Evolutionary conservation across 2,329 filamentous ascomycete species (phyloP), one percentile per base, ranked within the genome.

Genomic region (Acrodontium crateriforme): DNA sequence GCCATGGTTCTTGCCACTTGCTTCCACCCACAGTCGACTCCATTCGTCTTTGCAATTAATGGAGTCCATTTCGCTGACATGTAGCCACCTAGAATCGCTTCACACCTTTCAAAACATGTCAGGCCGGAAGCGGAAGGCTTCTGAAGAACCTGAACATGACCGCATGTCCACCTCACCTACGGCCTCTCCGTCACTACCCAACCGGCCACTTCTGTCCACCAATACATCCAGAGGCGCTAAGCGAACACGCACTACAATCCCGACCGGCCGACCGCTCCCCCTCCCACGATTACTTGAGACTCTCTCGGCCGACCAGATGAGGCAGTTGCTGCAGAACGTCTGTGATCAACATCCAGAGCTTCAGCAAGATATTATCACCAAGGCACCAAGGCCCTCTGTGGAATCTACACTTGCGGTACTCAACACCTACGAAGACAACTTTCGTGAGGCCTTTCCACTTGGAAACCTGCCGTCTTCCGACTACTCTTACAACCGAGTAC

Each of bases 401-500:
- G 62, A 71, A 21, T 79, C 82, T 7, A 84, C 82, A 1, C 63
- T 95, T 14, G 68, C 77, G 24, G 81, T 95, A 6, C 63, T 98
- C 31, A 65, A 69, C 39, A 78, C 78, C 36, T 98, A 98, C 54
- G 78, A 92, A 50, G 66, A 74, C 8, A 71, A 71, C 31, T 66
- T 98, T 35, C 78, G 75, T 47, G 70, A 71, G 13, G 75, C 87
- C 1, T 83, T 92, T 43, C 89, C 89, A 0, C 82, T 77, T 36
- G 77, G 91, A 44, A 82, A 83, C 48, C 77, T 84, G 42, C 70
- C 78, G 9, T 81, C 74, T 33, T 83, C 84, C 22, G 87, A 95
- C 53, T 95, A 95, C 58, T 78, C 83, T 27, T 98, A 94, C 54
- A 91, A 94, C 52, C 74, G 89, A 44, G 81, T 95, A 30, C 82